These are phyloP conservation scores for Jaapia argillacea DNA, from an alignment of 768 basidiomycete genomes.

Conservation along the genomic window DNA sequence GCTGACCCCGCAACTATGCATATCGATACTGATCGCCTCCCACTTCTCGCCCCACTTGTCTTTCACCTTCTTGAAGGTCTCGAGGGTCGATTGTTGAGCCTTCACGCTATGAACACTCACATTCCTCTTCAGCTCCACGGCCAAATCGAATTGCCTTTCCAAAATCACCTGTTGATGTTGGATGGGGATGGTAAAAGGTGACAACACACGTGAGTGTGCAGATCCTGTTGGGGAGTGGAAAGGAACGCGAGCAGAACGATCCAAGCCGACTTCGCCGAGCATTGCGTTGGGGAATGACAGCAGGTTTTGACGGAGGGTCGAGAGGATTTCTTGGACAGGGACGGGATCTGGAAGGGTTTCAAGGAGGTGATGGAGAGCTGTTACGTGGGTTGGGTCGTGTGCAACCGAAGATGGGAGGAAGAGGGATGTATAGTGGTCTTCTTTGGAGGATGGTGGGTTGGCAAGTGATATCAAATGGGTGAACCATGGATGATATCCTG, in stretches of 20 bases:
- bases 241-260: conserved; percentile 71
- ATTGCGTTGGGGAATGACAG: conserved; percentile 57
- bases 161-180: conserved; percentile 76
- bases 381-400: conserved; percentile 7
- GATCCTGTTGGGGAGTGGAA: conserved; percentile 33
- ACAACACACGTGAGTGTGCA: conserved; percentile 35
- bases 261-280: conserved; percentile 91
- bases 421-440: conserved; percentile 65
- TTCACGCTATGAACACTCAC: conserved; percentile 87
- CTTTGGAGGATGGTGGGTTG: conserved; percentile 34
- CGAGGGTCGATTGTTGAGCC: conserved; percentile 55
- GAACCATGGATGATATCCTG: conserved; percentile 96
- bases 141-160: conserved; percentile 78
- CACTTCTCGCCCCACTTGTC: conserved; percentile 48
- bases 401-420: conserved; percentile 34
- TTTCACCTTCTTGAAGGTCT: conserved; percentile 52
- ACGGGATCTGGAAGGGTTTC: conserved; percentile 64
- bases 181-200: conserved; percentile 71
- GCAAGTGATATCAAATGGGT: conserved; percentile 60
- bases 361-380: conserved; percentile 45
- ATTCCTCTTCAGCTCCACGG: conserved; percentile 66
- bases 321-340: conserved; percentile 46
- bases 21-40: conserved; percentile 65
- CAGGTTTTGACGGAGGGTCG: conserved; percentile 51
- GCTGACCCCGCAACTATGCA: conserved; percentile 87